Evolutionary conservation across 2,329 filamentous ascomycete genomes (phyloP).

Genomic region (Colletotrichum agaves): DNA sequence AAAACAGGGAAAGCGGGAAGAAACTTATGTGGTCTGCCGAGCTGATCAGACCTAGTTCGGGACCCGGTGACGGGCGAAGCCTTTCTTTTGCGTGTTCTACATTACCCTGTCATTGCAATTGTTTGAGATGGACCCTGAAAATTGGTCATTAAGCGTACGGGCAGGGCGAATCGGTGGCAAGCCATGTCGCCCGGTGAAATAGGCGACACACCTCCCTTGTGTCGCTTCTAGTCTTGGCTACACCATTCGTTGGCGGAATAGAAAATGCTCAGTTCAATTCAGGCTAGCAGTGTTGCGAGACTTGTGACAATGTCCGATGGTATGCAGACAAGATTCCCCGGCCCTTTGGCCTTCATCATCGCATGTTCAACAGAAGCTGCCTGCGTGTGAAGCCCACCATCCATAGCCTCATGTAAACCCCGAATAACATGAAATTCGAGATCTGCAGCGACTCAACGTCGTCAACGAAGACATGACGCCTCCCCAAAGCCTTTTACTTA

Average conservation of each 20-base stretch:
- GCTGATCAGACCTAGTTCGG: slow-evolving; percentile 5
- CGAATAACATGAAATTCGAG: too few species aligned
- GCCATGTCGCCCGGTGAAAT: not conserved
- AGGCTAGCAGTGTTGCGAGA: not conserved
- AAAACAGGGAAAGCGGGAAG: slow-evolving; percentile 10
- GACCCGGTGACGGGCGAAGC: not conserved
- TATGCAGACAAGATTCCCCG: too few species aligned
- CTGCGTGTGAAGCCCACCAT: too few species aligned
- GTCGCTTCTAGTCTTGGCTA: not conserved
- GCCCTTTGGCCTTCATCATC: too few species aligned
- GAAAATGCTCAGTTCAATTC: not conserved
- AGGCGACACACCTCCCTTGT: not conserved
- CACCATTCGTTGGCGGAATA: not conserved
- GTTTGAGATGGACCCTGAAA: not conserved
- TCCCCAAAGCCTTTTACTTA: too few species aligned
- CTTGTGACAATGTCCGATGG: not conserved
- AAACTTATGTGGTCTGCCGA: not conserved
- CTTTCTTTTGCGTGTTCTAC: not conserved
- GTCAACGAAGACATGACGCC: too few species aligned
- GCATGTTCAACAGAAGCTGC: too few species aligned
- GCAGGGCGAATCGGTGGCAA: not conserved
- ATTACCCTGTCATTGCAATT: not conserved
- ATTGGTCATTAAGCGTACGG: not conserved
- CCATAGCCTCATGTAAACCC: too few species aligned
- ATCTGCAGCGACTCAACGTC: too few species aligned